Base-by-base conservation (phyloP, 225 moss, liverwort and hornwort species). In the Polytrichum commune region DNA sequence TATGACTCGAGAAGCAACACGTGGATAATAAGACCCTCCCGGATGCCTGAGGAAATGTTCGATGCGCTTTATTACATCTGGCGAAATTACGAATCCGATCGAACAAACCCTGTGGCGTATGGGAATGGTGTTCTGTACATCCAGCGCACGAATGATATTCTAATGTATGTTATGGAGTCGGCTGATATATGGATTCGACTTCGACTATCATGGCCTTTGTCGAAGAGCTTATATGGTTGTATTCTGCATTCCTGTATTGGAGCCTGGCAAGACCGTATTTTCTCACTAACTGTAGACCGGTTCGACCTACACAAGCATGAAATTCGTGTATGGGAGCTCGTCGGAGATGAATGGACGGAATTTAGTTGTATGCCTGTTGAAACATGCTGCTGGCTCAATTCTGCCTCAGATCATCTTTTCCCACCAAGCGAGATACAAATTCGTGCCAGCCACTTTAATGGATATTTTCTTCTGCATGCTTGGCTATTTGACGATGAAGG, bases 1-100 rank as follows among this genome's bases (percentile, higher is more conserved):
- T 77, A 66, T 30, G 66, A 77, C 66, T 77, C 77, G 0, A 29
- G 24, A 26, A 77, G 6, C 1, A 53, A 62, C 9, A 5, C 25
- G 1, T 77, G 77, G 71, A 77, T 8, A 24, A 60, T 54, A 29
- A 72, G 2, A 18, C 8, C 27, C 1, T 76, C 76, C 7, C 19
- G 64, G 7, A 69, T 63, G 63, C 10, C 62, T 75, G 75, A 55
- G 33, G 55, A 54, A 70, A 33, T 33, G 33, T 8, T 33, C 7
- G 33, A 7, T 33, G 57, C 19, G n/a, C 7, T n/a, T 19, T 7
- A 22, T 22, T 7, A 19, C 57, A 19, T 19, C 57, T 57, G 20
- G 20, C 6, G 0, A 33, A 0, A 7, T 22, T 57, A 0, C 22
- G 57, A 20, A 57, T 0, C n/a, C 56, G 19, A 22, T 62, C 62